phyloP scores from a whole-genome alignment of 2,329 filamentous ascomycete species.

The Venturia effusa region DNA sequence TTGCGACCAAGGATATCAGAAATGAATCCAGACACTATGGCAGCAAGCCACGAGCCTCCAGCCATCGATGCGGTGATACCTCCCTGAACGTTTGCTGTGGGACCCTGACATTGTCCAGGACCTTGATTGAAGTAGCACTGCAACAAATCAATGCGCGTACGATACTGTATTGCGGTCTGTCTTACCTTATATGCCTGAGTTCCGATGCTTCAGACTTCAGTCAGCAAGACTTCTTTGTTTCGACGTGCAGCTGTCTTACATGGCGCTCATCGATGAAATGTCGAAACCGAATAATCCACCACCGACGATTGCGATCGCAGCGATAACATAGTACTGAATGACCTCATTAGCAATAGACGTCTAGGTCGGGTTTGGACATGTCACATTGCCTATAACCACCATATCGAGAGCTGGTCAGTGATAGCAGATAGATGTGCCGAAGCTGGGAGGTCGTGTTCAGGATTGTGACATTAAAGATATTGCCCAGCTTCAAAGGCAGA shows the following conservation, averaged over 20 bases:
- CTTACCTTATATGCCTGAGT: slow-evolving; percentile 48
- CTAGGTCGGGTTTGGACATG: neutral
- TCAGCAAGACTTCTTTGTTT: slow-evolving; percentile 17
- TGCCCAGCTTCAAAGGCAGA: neutral
- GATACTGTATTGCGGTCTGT: neutral
- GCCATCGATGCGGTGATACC: slow-evolving; percentile 63
- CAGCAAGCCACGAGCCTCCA: slow-evolving; percentile 57
- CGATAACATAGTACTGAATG: slow-evolving; percentile 37
- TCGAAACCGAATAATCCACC: slow-evolving; percentile 70
- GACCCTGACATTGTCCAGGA: slow-evolving; percentile 39
- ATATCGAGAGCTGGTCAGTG: neutral
- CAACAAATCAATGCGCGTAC: neutral
- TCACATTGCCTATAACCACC: slow-evolving; percentile 5
- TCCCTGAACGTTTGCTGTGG: slow-evolving; percentile 46
- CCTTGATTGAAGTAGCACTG: slow-evolving; percentile 57
- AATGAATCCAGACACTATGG: slow-evolving; percentile 47
- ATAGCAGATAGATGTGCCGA: neutral
- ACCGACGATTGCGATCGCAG: slow-evolving; percentile 49
- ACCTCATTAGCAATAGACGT: neutral
- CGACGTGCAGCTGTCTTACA: slow-evolving; percentile 13
- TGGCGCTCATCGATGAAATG: slow-evolving; percentile 59
- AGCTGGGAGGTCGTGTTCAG: neutral
- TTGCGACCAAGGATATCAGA: slow-evolving; percentile 48
- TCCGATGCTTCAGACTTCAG: slow-evolving; percentile 32
- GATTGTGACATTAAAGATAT: neutral